Evolutionary conservation across 495 filamentous ascomycete species (phyloP), one percentile per base, ranked within the genome.

Genomic region (Penicillium paradoxum): DNA sequence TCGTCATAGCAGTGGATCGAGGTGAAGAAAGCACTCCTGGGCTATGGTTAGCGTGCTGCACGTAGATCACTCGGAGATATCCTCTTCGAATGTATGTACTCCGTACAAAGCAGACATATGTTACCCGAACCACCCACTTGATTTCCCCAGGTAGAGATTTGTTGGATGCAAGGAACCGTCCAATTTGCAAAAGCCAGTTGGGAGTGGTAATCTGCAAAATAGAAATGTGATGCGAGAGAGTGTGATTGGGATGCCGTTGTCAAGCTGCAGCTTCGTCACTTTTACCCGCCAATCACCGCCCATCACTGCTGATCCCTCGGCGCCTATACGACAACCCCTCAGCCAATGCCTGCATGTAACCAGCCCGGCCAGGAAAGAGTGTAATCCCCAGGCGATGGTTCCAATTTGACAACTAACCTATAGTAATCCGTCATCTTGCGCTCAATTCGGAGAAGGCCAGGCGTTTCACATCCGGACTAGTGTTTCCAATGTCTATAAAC

Each of bases 231-330:
- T 55, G 52, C 47, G 54, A 63, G 54, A 57, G 50, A 47, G 53
- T 65, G 62, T 65, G 62, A 65, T 57, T 41, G 51, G 58, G 58
- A 62, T 61, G 56, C 56, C 55, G 55, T 29, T 24, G 55, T 58
- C 53, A 58, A 65, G 44, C 57, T 66, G 63, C 63, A 66, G 55
- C 55, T 58, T 57, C 58, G 36, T 66, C 63, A 66, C 63, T 45
- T 55, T 45, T 4, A 18, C 51, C 15, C 32, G 40, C 63, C 63
- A 66, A 66, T 66, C 63, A 66, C 38, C 37, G 10, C 30, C 33
- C 48, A 44, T 55, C 29, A 56, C 57, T 32, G 50, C 53, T 58
- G 49, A 60, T 60, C 45, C 54, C 57, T 57, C 57, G 57, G 63
- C 63, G 63, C 57, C 55, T 63, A 58, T 50, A 61, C 34, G 32